A percentile compares a stretch with the other conserved stretches of the same genome.
Conservation (phyloP, 208 protist genomes). For the Angomonas ambiguus region DNA sequence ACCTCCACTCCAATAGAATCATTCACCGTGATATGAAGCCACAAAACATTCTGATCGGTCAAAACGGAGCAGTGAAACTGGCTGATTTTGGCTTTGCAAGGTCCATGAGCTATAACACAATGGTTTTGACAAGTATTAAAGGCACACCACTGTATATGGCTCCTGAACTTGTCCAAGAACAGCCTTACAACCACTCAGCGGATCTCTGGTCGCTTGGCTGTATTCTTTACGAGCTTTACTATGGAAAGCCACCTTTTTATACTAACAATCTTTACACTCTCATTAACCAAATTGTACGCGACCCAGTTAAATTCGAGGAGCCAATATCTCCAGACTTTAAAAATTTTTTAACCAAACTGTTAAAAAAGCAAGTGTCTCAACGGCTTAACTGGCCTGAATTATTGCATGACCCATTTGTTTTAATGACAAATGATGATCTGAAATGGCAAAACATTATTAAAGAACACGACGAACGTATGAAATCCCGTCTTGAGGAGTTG, state of each 20-base stretch:
- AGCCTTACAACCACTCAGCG: conserved; percentile 92
- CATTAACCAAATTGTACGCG: conserved; percentile 93
- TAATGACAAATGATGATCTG: conserved; percentile 58
- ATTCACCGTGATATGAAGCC: conserved; percentile 97
- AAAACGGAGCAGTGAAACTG: conserved; percentile 94
- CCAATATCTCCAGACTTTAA: conserved; percentile 86
- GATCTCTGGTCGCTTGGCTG: conserved; percentile 98
- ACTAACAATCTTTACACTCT: conserved; percentile 95
- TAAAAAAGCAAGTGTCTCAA: conserved; percentile 89
- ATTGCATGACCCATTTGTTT: conserved; percentile 85
- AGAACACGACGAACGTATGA: conserved; percentile 73
- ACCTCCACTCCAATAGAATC: conserved; percentile 96
- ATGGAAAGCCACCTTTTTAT: conserved; percentile 95
- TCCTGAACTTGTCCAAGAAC: conserved; percentile 92
- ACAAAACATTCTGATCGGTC: conserved; percentile 96
- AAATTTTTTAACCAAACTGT: conserved; percentile 91
- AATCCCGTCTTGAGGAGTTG: conserved; percentile 68
- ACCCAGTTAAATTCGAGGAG: conserved; percentile 88
- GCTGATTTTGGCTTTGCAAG: conserved; percentile 98
- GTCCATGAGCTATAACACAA: conserved; percentile 93
- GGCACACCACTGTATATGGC: conserved; percentile 97
- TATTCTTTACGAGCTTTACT: conserved; percentile 97
- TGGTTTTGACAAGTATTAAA: conserved; percentile 95
- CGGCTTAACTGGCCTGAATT: conserved; percentile 93
- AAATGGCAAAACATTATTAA: conserved; percentile 63